Evolutionary conservation across 2,329 filamentous ascomycete genomes (phyloP).

Genomic region (Arthrobotrys iridis): DNA sequence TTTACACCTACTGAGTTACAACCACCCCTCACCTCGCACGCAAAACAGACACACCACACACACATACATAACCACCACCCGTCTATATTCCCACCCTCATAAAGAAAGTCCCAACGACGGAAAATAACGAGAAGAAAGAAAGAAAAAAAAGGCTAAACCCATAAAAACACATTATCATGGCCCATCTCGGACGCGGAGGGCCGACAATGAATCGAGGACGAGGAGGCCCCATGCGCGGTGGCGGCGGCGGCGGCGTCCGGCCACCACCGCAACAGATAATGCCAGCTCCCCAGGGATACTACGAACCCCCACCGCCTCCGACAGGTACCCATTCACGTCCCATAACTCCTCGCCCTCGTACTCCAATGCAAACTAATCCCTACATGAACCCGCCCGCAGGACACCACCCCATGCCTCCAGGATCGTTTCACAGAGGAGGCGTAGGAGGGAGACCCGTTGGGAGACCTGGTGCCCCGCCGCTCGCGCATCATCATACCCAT

Average conservation of each 20-base stretch:
- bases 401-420: slow-evolving; percentile 30
- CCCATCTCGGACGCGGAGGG: slow-evolving; percentile 30
- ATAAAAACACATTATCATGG: slow-evolving; percentile 30
- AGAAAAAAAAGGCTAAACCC: background rate
- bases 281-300: slow-evolving; percentile 49
- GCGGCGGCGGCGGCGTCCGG: slow-evolving; percentile 5
- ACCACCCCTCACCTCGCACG: background rate
- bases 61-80: background rate
- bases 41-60: too few species aligned
- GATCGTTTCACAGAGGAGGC: slow-evolving; percentile 22
- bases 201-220: slow-evolving; percentile 35
- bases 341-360: background rate
- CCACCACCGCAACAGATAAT: slow-evolving; percentile 46
- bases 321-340: slow-evolving; percentile 26
- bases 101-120: background rate
- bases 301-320: slow-evolving; percentile 30
- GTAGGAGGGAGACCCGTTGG: background rate
- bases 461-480: slow-evolving; percentile 17
- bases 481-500: slow-evolving; percentile 48
- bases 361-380: slow-evolving; percentile 8
- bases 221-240: slow-evolving; percentile 17
- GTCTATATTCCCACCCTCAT: background rate
- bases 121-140: background rate
- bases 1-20: background rate
- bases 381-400: slow-evolving; percentile 1